These are phyloP conservation scores for Teratosphaeria viscida DNA, from an alignment of 2,329 filamentous ascomycete genomes.

Conservation along the genomic window DNA sequence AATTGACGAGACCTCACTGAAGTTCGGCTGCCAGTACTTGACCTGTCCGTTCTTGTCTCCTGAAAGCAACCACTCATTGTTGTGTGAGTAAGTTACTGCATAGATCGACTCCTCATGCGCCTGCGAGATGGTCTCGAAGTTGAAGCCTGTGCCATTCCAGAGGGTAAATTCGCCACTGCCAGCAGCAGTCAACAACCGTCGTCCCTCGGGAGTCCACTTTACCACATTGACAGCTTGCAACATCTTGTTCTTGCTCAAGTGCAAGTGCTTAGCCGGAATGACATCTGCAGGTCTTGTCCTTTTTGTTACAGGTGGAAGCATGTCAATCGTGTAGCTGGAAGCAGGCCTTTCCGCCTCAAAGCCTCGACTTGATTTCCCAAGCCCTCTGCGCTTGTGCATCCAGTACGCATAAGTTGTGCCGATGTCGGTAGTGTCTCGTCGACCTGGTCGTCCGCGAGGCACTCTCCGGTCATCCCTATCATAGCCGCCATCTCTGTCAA, in stretches of 20 bases:
- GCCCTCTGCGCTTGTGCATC: constrained; percentile 69
- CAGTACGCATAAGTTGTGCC: constrained; percentile 50
- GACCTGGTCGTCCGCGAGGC: constrained; percentile 6
- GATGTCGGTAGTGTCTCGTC: constrained; percentile 25
- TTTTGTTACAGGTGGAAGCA: constrained; percentile 74
- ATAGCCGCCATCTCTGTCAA: neutral
- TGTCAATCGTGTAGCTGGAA: constrained; percentile 82
- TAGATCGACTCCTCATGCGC: constrained; percentile 84
- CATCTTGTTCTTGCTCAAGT: constrained; percentile 97
- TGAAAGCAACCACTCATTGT: constrained; percentile 92
- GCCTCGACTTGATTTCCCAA: constrained; percentile 59
- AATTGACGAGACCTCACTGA: constrained; percentile 96
- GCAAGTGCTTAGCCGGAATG: constrained; percentile 87
- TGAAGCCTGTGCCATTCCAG: constrained; percentile 98
- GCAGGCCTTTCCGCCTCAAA: constrained; percentile 78
- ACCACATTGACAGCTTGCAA: constrained; percentile 97
- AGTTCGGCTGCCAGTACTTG: constrained; percentile 98
- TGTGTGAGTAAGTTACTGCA: constrained; percentile 79
- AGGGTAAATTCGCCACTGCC: constrained; percentile 96
- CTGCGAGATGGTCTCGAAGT: constrained; percentile 99
- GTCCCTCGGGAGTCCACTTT: constrained; percentile 92
- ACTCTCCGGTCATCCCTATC: constrained; percentile 10
- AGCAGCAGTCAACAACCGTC: constrained; percentile 80
- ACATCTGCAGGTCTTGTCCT: constrained; percentile 68
- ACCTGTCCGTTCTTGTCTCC: constrained; percentile 90